phyloP scores from a whole-genome alignment of 1,284 basidiomycete species.

The Apiotrichum domesticum region DNA sequence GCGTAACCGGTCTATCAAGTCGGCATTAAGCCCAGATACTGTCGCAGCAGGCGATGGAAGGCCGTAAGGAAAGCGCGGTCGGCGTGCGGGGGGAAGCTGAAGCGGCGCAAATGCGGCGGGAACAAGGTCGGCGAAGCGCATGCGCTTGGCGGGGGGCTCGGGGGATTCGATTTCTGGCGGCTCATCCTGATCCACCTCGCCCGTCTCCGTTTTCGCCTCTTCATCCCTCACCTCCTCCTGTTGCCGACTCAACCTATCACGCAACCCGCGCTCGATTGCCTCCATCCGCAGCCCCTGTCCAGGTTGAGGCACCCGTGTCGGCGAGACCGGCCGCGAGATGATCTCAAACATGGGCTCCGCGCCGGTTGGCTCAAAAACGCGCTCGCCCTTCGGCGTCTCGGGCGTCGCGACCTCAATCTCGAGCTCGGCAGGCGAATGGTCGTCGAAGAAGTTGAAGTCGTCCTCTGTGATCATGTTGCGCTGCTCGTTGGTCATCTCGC shows the following conservation, averaged over 20 bases:
- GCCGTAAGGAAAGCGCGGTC: constrained; percentile 22
- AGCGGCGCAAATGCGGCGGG: constrained; percentile 32
- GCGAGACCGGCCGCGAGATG: background rate
- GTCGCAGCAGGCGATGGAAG: constrained; percentile 34
- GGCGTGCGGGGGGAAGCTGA: background rate
- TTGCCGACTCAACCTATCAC: background rate
- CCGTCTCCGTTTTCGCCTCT: background rate
- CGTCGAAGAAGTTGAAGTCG: constrained; percentile 45
- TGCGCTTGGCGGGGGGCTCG: constrained; percentile 1
- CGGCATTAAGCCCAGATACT: constrained; percentile 14
- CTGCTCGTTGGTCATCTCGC: background rate
- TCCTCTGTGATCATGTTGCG: constrained; percentile 33
- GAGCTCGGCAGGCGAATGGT: constrained; percentile 26
- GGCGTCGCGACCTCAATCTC: constrained; percentile 2
- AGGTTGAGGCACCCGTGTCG: background rate
- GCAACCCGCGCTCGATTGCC: background rate
- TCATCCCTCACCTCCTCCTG: background rate
- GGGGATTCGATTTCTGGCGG: background rate
- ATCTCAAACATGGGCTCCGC: constrained; percentile 2
- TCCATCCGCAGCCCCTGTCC: background rate
- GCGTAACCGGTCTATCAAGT: constrained; percentile 25
- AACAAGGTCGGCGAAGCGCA: constrained; percentile 20
- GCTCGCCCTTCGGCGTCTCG: constrained; percentile 2
- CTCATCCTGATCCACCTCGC: background rate
- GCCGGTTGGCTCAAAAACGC: background rate